Evolutionary conservation across 2,329 filamentous ascomycete genomes (phyloP).

Genomic region (Fusarium sp.): DNA sequence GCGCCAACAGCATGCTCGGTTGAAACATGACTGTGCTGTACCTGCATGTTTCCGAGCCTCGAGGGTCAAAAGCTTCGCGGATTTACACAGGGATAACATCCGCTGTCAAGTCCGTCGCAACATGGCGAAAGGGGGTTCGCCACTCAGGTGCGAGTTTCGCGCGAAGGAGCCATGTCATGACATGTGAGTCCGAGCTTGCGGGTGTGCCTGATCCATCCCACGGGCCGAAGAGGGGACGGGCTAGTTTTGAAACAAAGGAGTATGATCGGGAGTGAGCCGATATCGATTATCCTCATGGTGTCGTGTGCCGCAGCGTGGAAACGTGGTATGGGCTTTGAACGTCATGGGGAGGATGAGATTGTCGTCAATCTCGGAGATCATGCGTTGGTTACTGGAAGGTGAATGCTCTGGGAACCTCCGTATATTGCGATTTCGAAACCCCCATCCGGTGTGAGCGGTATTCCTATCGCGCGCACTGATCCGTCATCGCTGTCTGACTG

Average conservation of each 20-base stretch:
- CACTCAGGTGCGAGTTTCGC: background rate
- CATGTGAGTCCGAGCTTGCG: slow-evolving; percentile 9
- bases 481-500: background rate
- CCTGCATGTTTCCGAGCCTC: background rate
- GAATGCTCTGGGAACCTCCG: background rate
- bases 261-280: background rate
- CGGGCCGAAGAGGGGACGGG: slow-evolving; percentile 4
- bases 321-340: background rate
- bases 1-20: background rate
- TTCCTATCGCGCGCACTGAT: background rate
- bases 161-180: slow-evolving; percentile 3
- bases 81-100: background rate
- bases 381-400: background rate
- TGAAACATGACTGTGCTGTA: background rate
- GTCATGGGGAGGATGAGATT: background rate
- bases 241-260: slow-evolving; percentile 21
- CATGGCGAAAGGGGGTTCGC: background rate
- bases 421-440: background rate
- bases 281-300: background rate
- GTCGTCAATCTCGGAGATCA: background rate
- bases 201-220: slow-evolving; percentile 4
- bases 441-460: background rate
- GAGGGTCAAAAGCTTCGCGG: background rate
- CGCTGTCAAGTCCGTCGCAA: background rate
- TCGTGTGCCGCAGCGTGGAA: background rate